These are phyloP conservation scores for Takakia lepidozioides DNA, from an alignment of 225 moss, liverwort and hornwort genomes.

Conservation along the genomic window DNA sequence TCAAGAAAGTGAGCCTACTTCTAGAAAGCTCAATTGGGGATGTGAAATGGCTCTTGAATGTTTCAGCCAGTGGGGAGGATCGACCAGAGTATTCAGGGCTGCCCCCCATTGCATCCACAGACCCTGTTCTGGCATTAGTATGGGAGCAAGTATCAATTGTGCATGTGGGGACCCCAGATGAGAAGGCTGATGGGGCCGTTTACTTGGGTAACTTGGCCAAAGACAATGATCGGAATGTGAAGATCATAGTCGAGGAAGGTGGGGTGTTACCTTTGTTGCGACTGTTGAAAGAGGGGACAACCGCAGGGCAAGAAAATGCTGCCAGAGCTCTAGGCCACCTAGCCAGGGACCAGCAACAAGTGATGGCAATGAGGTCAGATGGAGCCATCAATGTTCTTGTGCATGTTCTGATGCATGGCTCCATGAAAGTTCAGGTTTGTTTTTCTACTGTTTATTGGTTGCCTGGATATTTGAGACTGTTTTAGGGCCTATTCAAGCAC, in stretches of 20 bases:
- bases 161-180: conserved; percentile 66
- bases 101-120: conserved; percentile 72
- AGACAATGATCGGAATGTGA: conserved; percentile 66
- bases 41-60: conserved; percentile 79
- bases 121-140: conserved; percentile 63
- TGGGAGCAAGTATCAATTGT: conserved; percentile 87
- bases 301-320: conserved; percentile 61
- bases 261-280: conserved; percentile 62
- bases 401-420: conserved; percentile 50
- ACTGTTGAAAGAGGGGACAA: conserved; percentile 64
- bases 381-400: conserved; percentile 61
- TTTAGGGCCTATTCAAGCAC: no score
- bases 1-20: conserved; percentile 46
- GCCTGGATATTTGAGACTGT: no score
- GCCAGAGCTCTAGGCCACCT: conserved; percentile 63
- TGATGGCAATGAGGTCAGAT: conserved; percentile 53
- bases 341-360: conserved; percentile 55
- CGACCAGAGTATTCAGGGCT: conserved; percentile 60
- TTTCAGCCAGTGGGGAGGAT: conserved; percentile 73
- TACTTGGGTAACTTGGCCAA: conserved; percentile 47
- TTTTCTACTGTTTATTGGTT: not conserved
- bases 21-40: conserved; percentile 80
- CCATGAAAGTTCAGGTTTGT: conserved; percentile 76
- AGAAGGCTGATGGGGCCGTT: conserved; percentile 50
- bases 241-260: conserved; percentile 92